phyloP scores from a whole-genome alignment of 2,329 filamentous ascomycete genomes.

The Talaromyces albobiverticillius region DNA sequence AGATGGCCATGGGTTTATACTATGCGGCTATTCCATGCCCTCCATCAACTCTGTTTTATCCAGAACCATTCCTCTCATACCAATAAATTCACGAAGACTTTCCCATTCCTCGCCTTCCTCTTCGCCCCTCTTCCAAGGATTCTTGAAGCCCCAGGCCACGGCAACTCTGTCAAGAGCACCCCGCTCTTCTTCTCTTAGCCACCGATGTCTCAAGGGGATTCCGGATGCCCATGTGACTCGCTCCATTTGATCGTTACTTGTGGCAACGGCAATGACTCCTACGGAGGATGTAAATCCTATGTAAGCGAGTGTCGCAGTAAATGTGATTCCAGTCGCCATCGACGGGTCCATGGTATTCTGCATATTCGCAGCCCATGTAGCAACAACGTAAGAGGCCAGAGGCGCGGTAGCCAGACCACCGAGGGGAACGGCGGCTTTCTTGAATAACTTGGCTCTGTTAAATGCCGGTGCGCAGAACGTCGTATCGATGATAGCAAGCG shows the following conservation, averaged over 20 bases:
- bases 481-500: constrained; percentile 73
- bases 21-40: constrained; percentile 69
- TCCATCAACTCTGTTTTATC: constrained; percentile 89
- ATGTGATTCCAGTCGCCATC: constrained; percentile 73
- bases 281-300: constrained; percentile 76
- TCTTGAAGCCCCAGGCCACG: constrained; percentile 86
- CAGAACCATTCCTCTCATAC: constrained; percentile 81
- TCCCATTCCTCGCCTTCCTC: constrained; percentile 93
- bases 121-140: constrained; percentile 74
- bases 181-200: constrained; percentile 86
- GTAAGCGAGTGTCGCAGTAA: constrained; percentile 80
- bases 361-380: constrained; percentile 62
- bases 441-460: constrained; percentile 42
- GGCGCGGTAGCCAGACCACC: constrained; percentile 37
- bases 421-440: constrained; percentile 38
- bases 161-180: constrained; percentile 83
- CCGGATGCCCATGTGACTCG: constrained; percentile 87
- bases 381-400: constrained; percentile 60
- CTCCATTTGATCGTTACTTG: constrained; percentile 91
- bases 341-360: constrained; percentile 75
- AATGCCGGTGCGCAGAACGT: constrained; percentile 45
- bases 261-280: constrained; percentile 79
- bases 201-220: constrained; percentile 74
- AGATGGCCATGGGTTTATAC: background rate
- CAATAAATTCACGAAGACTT: constrained; percentile 75